Evolutionary conservation across 2,329 filamentous ascomycete genomes (phyloP).

Genomic region (Ceratocystis eucalypticola): DNA sequence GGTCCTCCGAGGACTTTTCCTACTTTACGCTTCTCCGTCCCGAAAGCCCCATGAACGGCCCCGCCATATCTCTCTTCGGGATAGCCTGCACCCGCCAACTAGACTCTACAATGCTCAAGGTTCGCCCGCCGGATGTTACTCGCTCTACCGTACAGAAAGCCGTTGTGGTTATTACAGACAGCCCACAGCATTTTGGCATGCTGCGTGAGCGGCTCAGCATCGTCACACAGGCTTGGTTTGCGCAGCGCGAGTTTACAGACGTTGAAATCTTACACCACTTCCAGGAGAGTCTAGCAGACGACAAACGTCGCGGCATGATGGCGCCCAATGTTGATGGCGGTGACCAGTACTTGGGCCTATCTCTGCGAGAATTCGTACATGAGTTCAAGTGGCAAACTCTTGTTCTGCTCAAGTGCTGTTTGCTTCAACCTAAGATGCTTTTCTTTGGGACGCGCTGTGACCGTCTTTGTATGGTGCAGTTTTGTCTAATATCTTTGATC

Average conservation of each 20-base stretch:
- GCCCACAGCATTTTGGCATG: conserved; percentile 78
- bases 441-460: conserved; percentile 98
- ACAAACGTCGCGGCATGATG: conserved; percentile 43
- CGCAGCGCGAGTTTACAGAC: conserved; percentile 83
- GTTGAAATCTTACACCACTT: conserved; percentile 81
- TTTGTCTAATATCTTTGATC: conserved; percentile 88
- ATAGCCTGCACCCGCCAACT: conserved; percentile 92
- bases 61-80: conserved; percentile 77
- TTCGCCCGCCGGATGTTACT: conserved; percentile 80
- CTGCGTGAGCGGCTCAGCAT: conserved; percentile 78
- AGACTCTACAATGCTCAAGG: conserved; percentile 61
- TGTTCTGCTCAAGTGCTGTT: conserved; percentile 81
- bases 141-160: conserved; percentile 95
- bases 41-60: conserved; percentile 33
- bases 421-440: conserved; percentile 97
- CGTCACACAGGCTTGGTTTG: conserved; percentile 93
- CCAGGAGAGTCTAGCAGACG: conserved; percentile 69
- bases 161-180: conserved; percentile 87
- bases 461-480: conserved; percentile 94
- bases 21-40: conserved; percentile 84
- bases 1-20: conserved; percentile 87
- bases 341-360: conserved; percentile 80
- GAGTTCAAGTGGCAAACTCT: conserved; percentile 92
- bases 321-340: conserved; percentile 59
- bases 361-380: conserved; percentile 77